Evolutionary conservation across 331 rosid genomes (phyloP).

Genomic region (Stylosanthes scabra): DNA sequence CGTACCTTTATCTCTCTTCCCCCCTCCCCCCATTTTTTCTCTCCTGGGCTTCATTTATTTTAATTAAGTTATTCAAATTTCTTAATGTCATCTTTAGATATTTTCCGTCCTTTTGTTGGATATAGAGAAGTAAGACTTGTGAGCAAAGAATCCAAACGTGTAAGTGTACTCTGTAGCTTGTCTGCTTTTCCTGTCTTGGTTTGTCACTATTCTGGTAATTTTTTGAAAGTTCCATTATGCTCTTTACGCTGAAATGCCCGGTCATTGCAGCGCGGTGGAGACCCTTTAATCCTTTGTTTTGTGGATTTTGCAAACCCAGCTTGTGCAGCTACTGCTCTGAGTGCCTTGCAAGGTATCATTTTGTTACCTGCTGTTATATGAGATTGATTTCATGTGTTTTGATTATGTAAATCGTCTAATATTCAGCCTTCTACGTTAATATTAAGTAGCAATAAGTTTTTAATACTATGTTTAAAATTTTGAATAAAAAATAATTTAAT

Average conservation of each 20-base stretch:
- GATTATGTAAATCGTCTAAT: neutral
- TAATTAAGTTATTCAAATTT: constrained; percentile 33
- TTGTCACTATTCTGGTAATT: constrained; percentile 25
- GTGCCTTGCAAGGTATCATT: constrained; percentile 85
- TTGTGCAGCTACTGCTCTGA: constrained; percentile 92
- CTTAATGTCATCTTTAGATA: constrained; percentile 61
- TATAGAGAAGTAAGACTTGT: constrained; percentile 95
- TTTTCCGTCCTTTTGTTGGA: constrained; percentile 96
- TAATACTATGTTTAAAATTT: neutral
- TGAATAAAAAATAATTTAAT: neutral
- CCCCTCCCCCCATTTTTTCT: neutral
- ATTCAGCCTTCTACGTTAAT: constrained; percentile 10
- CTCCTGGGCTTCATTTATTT: neutral
- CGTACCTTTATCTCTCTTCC: constrained; percentile 1
- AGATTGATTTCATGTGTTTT: constrained; percentile 13
- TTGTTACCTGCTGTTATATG: constrained; percentile 28
- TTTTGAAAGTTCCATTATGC: constrained; percentile 14
- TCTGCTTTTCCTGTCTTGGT: constrained; percentile 23
- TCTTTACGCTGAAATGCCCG: constrained; percentile 34
- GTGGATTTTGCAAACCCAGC: constrained; percentile 90
- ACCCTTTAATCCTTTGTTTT: constrained; percentile 91
- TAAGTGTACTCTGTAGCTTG: constrained; percentile 49
- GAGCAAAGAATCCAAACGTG: constrained; percentile 83
- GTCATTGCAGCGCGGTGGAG: constrained; percentile 80
- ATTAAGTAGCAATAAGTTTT: neutral